Base-by-base conservation (phyloP, 140 eudicot genomes). In the Erigeron philadelphicus region DNA sequence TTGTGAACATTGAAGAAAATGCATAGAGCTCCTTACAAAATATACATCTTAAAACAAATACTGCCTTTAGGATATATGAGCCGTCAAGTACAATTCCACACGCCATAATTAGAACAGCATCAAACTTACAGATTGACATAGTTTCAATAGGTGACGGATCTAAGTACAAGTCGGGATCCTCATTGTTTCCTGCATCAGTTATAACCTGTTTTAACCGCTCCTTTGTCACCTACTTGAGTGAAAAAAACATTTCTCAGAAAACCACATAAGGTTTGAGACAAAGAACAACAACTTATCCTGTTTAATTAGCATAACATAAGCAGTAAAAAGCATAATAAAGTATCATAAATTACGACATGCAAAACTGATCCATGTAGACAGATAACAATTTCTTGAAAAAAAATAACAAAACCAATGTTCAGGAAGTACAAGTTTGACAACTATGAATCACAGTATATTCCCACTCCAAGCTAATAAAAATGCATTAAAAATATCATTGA, bases 161-260 rank as follows among this genome's bases (percentile, higher is more conserved):
- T 67, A 88, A 81, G 72, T 75, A 73, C 61, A 84, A 67, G 50
- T 84, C 87, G 11, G 87, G 67, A 66, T 78, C 56, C 70, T 84
- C 87, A 41, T 45, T 75, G 75, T 84, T 89, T 79, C 89, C 97
- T 64, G 92, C 95, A 82, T 75, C 75, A 73, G 89, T 85, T 80
- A 90, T 81, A 76, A 87, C 87, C 78, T 82, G 89, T 81, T 84
- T 83, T 79, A 87, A 70, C 86, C 95, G 88, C 83, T 84, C 87
- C 87, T 81, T 87, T 15, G 91, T 82, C 68, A 80, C 95, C 97
- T 90, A 80, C 65, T 81, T 70, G 71, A 79, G 61, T 56, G 71
- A 55, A 62, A 77, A 63, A 41, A 58, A 75, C 68, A 64, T 57
- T 46, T 77, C 75, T 78, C 65, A 80, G 81, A 74, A 72, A 73